phyloP scores from a whole-genome alignment of 306 rosid species.

The Ceratonia siliqua region DNA sequence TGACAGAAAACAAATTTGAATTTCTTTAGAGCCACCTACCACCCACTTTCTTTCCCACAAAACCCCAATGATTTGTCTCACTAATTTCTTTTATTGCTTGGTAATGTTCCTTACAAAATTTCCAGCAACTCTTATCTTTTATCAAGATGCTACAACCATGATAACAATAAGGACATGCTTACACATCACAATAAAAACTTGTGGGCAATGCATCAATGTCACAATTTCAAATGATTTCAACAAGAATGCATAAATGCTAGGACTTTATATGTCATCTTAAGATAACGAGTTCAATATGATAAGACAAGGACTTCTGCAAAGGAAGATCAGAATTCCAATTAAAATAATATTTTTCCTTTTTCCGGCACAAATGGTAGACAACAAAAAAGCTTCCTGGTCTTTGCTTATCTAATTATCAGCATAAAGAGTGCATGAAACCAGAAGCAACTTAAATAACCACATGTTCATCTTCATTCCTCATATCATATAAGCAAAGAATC shows the following conservation, averaged over 20 bases:
- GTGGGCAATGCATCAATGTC: neutral
- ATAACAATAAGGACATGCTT: neutral
- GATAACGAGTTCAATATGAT: neutral
- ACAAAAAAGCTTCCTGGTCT: neutral
- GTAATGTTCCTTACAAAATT: neutral
- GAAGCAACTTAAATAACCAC: neutral
- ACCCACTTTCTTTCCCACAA: neutral
- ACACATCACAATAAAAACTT: neutral
- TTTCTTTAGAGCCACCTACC: neutral
- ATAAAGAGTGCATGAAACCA: conserved; percentile 11
- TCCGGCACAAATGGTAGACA: neutral
- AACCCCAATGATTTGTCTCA: neutral
- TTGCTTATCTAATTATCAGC: neutral
- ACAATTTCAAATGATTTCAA: neutral
- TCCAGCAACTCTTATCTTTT: neutral
- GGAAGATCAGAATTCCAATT: neutral
- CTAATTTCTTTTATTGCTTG: neutral
- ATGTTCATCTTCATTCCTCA: neutral
- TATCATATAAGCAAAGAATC: neutral
- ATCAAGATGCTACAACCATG: neutral
- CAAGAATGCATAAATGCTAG: neutral
- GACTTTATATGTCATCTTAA: neutral
- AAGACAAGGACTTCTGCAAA: neutral
- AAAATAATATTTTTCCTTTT: neutral
- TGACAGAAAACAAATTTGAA: neutral